These are phyloP conservation scores for Lactifluus echinatus DNA, from an alignment of 768 basidiomycete species.

Conservation along the genomic window DNA sequence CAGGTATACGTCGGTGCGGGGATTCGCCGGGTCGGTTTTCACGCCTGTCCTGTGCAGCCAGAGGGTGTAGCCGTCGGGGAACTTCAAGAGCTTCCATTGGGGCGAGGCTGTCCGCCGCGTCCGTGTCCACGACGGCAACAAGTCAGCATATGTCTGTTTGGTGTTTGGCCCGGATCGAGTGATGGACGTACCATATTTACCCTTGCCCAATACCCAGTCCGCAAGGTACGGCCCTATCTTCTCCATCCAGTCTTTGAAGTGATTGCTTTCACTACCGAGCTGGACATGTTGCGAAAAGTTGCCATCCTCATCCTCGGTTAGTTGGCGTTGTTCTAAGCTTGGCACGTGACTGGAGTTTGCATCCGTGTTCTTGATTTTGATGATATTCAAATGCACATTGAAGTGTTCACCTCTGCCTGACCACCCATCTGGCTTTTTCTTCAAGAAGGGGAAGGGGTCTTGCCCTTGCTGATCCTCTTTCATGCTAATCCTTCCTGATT, in stretches of 20 bases:
- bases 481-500: not conserved
- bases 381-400: not conserved
- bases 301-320: not conserved
- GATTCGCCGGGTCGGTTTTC: not conserved
- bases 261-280: accelerated
- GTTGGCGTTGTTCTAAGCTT: not conserved
- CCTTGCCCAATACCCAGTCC: conserved; percentile 2
- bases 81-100: not conserved
- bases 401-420: not conserved
- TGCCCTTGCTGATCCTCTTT: not conserved
- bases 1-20: conserved; percentile 7
- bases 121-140: too few relatives aligned
- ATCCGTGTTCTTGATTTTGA: conserved; percentile 8
- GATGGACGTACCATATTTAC: not conserved
- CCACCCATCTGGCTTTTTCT: not conserved
- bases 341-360: not conserved
- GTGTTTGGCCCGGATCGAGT: not conserved
- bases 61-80: conserved; percentile 6
- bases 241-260: not conserved
- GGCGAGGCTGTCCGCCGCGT: too few relatives aligned
- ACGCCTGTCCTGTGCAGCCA: conserved; percentile 11
- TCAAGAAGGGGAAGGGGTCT: too few relatives aligned
- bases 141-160: not conserved
- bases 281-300: not conserved
- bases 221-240: conserved; percentile 10